phyloP scores from a whole-genome alignment of 768 basidiomycete genomes.

The Tulasnella calospora region DNA sequence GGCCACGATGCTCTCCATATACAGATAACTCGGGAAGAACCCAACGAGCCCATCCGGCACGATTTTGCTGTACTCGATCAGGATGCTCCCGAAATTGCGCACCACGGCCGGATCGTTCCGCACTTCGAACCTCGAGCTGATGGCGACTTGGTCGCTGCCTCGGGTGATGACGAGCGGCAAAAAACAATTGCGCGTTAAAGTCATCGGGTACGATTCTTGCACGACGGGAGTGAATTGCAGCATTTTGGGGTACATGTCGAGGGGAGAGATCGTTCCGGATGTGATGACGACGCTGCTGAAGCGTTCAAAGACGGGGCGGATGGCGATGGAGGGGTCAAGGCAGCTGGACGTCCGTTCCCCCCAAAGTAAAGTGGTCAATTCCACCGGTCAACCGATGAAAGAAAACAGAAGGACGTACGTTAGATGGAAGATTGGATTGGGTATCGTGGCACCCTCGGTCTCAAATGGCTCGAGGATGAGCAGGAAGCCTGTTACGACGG shows the following conservation, averaged over 20 bases:
- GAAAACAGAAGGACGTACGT: constrained; percentile 50
- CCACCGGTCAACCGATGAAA: background rate
- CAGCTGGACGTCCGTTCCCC: constrained; percentile 56
- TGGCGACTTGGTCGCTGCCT: constrained; percentile 96
- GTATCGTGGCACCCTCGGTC: constrained; percentile 96
- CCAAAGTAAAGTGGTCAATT: constrained; percentile 17
- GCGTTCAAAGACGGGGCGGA: constrained; percentile 95
- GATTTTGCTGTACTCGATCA: constrained; percentile 95
- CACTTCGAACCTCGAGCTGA: constrained; percentile 97
- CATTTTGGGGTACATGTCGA: constrained; percentile 99
- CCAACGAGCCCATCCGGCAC: constrained; percentile 98
- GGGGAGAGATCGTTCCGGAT: constrained; percentile 93
- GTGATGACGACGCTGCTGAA: constrained; percentile 99
- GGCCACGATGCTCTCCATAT: constrained; percentile 99
- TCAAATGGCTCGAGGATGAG: constrained; percentile 98
- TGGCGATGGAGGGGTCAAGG: constrained; percentile 94
- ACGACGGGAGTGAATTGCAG: constrained; percentile 95
- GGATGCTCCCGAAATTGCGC: constrained; percentile 95
- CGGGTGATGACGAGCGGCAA: constrained; percentile 94
- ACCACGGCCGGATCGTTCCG: constrained; percentile 99
- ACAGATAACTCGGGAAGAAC: constrained; percentile 98
- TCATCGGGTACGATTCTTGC: constrained; percentile 97
- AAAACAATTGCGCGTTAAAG: constrained; percentile 92
- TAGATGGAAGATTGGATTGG: constrained; percentile 97
- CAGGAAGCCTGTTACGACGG: constrained; percentile 63